Evolutionary conservation across 2,329 filamentous ascomycete genomes (phyloP).

Genomic region (Fusarium newnesense): DNA sequence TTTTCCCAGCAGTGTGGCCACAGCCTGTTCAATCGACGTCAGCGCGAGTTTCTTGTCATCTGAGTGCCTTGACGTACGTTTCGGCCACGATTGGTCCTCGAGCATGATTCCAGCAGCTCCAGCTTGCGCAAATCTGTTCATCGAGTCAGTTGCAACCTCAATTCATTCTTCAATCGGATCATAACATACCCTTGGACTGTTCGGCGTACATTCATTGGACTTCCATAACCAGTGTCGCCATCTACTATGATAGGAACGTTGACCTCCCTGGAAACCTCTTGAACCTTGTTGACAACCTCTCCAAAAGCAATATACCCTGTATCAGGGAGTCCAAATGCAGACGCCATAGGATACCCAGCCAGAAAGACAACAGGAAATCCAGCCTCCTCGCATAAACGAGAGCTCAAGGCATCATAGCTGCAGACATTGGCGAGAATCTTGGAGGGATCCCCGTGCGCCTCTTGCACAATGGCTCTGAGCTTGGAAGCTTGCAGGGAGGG

Average conservation of each 20-base stretch:
- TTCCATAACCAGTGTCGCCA: constrained; percentile 60
- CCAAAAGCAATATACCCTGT: constrained; percentile 61
- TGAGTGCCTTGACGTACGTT: constrained; percentile 47
- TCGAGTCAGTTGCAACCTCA: not conserved
- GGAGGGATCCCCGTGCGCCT: constrained; percentile 52
- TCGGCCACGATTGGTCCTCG: constrained; percentile 61
- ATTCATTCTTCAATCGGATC: rapidly evolving
- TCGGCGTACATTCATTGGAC: constrained; percentile 58
- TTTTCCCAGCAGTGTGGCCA: constrained; percentile 57
- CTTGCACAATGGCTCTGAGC: constrained; percentile 52
- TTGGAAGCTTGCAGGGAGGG: constrained; percentile 53
- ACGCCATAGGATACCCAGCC: constrained; percentile 54
- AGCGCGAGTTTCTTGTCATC: not conserved
- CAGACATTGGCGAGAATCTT: constrained; percentile 58
- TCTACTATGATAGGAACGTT: constrained; percentile 56
- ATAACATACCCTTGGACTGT: constrained; percentile 51
- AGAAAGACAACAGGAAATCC: constrained; percentile 57
- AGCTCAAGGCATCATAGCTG: constrained; percentile 56
- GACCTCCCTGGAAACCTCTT: constrained; percentile 52
- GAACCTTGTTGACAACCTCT: constrained; percentile 58
- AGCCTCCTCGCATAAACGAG: constrained; percentile 56
- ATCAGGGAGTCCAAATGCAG: constrained; percentile 55
- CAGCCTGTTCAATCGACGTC: constrained; percentile 25
- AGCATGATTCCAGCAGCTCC: constrained; percentile 55
- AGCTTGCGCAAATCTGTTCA: constrained; percentile 50